These are phyloP conservation scores for Saccharum officinarum DNA, from an alignment of 176 grass and related monocot species.

Conservation along the genomic window DNA sequence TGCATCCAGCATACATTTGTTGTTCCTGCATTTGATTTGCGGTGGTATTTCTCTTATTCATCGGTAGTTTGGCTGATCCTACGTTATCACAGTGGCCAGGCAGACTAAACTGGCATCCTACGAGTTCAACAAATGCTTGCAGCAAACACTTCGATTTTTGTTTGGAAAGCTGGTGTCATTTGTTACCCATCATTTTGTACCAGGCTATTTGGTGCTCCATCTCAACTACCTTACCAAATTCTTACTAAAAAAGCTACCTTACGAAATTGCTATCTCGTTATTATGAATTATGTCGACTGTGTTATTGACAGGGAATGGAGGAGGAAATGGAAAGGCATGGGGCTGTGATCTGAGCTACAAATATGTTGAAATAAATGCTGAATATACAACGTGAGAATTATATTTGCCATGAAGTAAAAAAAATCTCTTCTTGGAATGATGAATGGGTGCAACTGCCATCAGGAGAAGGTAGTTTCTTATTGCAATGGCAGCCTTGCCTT, in stretches of 20 bases:
- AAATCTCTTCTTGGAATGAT: slow-evolving; percentile 17
- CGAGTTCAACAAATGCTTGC: slow-evolving; percentile 19
- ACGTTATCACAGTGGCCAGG: not conserved
- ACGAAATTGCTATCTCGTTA: not conserved
- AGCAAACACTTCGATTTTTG: not conserved
- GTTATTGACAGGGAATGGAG: slow-evolving; percentile 56
- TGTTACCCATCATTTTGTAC: not conserved
- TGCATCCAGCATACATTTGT: slow-evolving; percentile 2
- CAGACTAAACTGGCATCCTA: slow-evolving; percentile 10
- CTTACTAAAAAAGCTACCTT: not conserved
- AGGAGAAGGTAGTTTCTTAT: not conserved
- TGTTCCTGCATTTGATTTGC: not conserved
- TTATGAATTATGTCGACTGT: not conserved
- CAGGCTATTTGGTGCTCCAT: not conserved
- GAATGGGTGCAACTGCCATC: not conserved
- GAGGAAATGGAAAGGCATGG: slow-evolving; percentile 80
- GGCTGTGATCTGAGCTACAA: slow-evolving; percentile 97
- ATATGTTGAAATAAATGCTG: slow-evolving; percentile 99
- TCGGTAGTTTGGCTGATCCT: not conserved
- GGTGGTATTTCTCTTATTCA: not conserved
- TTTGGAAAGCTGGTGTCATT: not conserved
- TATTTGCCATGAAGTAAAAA: not conserved
- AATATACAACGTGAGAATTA: slow-evolving; percentile 75
- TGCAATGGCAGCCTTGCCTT: slow-evolving; percentile 24
- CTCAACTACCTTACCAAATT: slow-evolving; percentile 8